Base-by-base conservation (phyloP, 257 asterid species). In the Avicennia marina region DNA sequence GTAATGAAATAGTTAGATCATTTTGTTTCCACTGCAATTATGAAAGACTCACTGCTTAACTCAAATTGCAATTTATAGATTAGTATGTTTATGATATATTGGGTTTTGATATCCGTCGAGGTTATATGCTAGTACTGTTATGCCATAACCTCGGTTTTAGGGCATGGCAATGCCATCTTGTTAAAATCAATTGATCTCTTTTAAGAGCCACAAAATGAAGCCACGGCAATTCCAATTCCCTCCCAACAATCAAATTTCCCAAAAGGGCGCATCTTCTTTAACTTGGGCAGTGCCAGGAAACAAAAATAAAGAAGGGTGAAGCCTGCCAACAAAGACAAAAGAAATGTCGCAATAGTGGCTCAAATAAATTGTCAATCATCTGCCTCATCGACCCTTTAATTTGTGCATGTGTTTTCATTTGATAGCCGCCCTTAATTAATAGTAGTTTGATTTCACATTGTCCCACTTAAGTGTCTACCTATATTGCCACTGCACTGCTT, bases 321-420 rank as follows among this genome's bases (percentile, higher is more conserved):
- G 39, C 41, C 22, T 39, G 56, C 62, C 61, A 61, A 44, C 31
- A 26, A 15, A n/a, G 60, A 72, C 63, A 69, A 68, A 67, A 58
- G n/a, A n/a, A n/a, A 53, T 47, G 74, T 67, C 72, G 57, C 77
- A 29, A 57, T 68, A 60, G 61, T 63, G 68, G 65, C 58, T 69
- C 20, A 36, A 22, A 56, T 55, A 53, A 42, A 56, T 69, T 52
- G 58, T 27, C 57, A 60, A 69, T 55, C 5, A 16, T 22, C n/a
- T 62, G 69, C 67, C 32, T 63, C 62, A 61, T 49, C 13, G 3
- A 21, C 44, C 51, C 22, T 45, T 34, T 22, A 58, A 69, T 52
- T 52, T 64, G 48, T 58, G 50, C 86, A 76, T 69, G 82, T 74
- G 84, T 62, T 63, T 54, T 66, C 75, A 78, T 78, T 81, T 75